Evolutionary conservation across 2,329 filamentous ascomycete genomes (phyloP), one percentile per base, ranked within the genome.

Genomic region (Tolypocladium ovalisporum): DNA sequence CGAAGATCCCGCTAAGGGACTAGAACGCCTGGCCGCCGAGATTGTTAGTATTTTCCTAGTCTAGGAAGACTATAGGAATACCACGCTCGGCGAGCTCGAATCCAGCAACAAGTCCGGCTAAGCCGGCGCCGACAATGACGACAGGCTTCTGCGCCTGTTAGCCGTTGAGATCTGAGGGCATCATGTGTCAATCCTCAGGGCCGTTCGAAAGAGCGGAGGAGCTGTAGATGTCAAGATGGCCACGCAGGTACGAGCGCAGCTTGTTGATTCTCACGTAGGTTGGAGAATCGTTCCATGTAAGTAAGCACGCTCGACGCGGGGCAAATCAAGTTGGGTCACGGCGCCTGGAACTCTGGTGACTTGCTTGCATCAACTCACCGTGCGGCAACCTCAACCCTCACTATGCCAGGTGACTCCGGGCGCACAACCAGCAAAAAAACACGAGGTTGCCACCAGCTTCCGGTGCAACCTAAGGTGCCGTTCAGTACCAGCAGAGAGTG

Each of bases 11-110:
- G 37, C 82, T 83, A 1, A 85, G 76, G 4, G 82, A 85, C 81
- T 82, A 85, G 65, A 84, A 85, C 8, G 82, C 82, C 67, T 85
- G 82, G 2, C 82, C 82, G 58, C 83, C 83, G 12, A 85, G 72
- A 62, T 76, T 84, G 60, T 74, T 68, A 35, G 72, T 74, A 58
- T 79, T 80, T 65, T 85, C 82, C 64, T 85, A 82, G 68, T 85
- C 83, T 54, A 85, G 55, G 47, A 84, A 68, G 54, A 84, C 58
- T 39, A 73, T 73, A 2, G 74, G 76, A n/a, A 84, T 70, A 54
- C 74, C 70, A 58, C 74, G 77, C 64, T 76, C 71, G 17, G 76
- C 71, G 8, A 84, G 76, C 69, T 84, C 81, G 62, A 76, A 81
- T 49, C 81, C 81, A 4, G 82, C 79, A 22, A 84, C 81, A 10